Percentiles rank a stretch among this genome's conserved stretches.
Evolutionary conservation across 495 filamentous ascomycete species (phyloP).

Genomic region (Penicillium odoratum): DNA sequence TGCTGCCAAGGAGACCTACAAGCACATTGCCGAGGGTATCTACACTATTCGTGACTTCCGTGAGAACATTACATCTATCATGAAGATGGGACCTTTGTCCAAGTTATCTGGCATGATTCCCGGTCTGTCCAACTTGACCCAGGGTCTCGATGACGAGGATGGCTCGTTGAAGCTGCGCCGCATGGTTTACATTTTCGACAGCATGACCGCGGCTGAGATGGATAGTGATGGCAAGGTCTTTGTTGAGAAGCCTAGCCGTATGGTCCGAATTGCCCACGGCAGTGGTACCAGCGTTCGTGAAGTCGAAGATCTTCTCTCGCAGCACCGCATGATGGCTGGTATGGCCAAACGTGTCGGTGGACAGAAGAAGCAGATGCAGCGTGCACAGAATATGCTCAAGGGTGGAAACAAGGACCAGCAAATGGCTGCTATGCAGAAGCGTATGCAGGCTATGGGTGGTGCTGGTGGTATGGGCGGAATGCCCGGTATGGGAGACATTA

Average conservation of each 20-base stretch:
- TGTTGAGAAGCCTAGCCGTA: constrained; percentile 86
- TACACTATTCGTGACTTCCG: constrained; percentile 94
- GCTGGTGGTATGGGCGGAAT: constrained; percentile 46
- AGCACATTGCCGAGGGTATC: constrained; percentile 94
- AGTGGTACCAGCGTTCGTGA: constrained; percentile 90
- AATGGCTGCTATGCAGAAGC: constrained; percentile 96
- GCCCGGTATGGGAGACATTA: constrained; percentile 68
- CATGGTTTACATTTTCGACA: constrained; percentile 99
- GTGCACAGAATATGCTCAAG: constrained; percentile 84
- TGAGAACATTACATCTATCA: constrained; percentile 94
- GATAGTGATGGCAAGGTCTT: constrained; percentile 95
- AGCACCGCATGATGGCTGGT: constrained; percentile 97
- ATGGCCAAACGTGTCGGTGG: constrained; percentile 99
- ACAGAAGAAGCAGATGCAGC: constrained; percentile 94
- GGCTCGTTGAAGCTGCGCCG: constrained; percentile 88
- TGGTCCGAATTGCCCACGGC: constrained; percentile 88
- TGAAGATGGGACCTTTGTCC: constrained; percentile 98
- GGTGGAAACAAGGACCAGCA: constrained; percentile 88
- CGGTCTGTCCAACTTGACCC: constrained; percentile 87
- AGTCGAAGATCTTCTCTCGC: constrained; percentile 95
- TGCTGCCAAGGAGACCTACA: constrained; percentile 92
- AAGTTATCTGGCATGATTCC: constrained; percentile 99
- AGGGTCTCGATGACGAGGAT: constrained; percentile 95
- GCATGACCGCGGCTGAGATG: constrained; percentile 93
- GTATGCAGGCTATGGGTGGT: constrained; percentile 88